Percentiles rank a stretch among this genome's conserved stretches.
These are phyloP conservation scores for Lactuca saligna DNA, from an alignment of 129 eudicot species.

Conservation along the genomic window DNA sequence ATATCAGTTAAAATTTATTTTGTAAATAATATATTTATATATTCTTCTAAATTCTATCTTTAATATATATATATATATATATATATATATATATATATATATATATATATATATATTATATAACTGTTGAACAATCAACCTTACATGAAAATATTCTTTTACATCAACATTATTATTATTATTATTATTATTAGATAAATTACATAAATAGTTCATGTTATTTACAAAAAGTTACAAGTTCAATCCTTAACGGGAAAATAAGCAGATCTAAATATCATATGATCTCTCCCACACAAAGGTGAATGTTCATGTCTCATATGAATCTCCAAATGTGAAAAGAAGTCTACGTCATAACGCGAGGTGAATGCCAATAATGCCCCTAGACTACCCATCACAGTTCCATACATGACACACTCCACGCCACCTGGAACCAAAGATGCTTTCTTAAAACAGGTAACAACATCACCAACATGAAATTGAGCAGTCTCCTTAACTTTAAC, in stretches of 20 bases:
- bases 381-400: constrained; percentile 95
- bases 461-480: constrained; percentile 97
- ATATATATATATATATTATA: too few relatives aligned
- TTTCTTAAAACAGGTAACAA: constrained; percentile 84
- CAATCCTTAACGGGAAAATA: constrained; percentile 65
- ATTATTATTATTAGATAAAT: too few relatives aligned
- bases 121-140: too few relatives aligned
- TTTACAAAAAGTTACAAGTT: too few relatives aligned
- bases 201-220: too few relatives aligned
- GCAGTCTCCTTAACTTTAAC: constrained; percentile 97
- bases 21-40: too few relatives aligned
- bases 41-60: too few relatives aligned
- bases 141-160: too few relatives aligned
- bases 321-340: constrained; percentile 97
- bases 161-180: too few relatives aligned
- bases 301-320: constrained; percentile 98
- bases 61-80: too few relatives aligned
- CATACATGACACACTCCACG: constrained; percentile 84
- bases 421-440: constrained; percentile 98
- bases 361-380: constrained; percentile 90
- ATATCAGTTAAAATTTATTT: too few relatives aligned
- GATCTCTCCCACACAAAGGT: constrained; percentile 98
- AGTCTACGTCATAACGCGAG: constrained; percentile 98
- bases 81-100: too few relatives aligned
- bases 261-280: constrained; percentile 94